Percentiles rank a stretch among this genome's conserved stretches.
Conservation (phyloP, 1,139 yeast genomes). For the Suhomyces panamericanus region DNA sequence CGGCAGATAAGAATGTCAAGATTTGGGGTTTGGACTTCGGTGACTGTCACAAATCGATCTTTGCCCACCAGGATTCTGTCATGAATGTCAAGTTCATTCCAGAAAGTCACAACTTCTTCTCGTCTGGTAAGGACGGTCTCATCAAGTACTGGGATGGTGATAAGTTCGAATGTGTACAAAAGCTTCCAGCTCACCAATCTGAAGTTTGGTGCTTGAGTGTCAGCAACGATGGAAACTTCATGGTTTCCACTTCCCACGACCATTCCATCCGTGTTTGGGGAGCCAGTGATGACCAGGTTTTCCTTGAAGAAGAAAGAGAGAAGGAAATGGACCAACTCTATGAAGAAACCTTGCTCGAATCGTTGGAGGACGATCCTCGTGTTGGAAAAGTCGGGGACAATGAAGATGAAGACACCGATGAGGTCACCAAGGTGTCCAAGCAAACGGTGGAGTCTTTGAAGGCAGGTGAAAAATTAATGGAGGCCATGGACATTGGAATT, state of each 20-base stretch:
- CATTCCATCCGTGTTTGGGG: slow-evolving; percentile 90
- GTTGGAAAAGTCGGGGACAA: slow-evolving; percentile 36
- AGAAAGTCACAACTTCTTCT: slow-evolving; percentile 82
- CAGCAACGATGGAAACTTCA: slow-evolving; percentile 67
- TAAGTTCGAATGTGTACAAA: slow-evolving; percentile 91
- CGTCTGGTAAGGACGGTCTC: slow-evolving; percentile 85
- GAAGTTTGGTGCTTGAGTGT: slow-evolving; percentile 92
- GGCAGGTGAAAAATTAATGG: slow-evolving; percentile 92
- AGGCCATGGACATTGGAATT: slow-evolving; percentile 82
- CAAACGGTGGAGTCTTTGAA: slow-evolving; percentile 91
- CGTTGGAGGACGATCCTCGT: slow-evolving; percentile 61
- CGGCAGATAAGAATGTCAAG: slow-evolving; percentile 95
- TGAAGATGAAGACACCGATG: slow-evolving; percentile 49
- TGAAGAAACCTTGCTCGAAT: slow-evolving; percentile 70
- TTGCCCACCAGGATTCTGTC: slow-evolving; percentile 95
- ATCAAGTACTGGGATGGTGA: slow-evolving; percentile 98
- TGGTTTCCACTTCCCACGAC: slow-evolving; percentile 91
- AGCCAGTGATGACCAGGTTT: slow-evolving; percentile 90
- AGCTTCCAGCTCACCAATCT: slow-evolving; percentile 81
- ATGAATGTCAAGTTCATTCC: slow-evolving; percentile 87
- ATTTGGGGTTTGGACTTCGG: slow-evolving; percentile 99
- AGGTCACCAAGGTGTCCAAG: slow-evolving; percentile 66
- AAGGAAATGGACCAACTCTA: slow-evolving; percentile 91
- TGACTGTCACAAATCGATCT: slow-evolving; percentile 94
- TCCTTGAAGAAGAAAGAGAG: slow-evolving; percentile 93